Evolutionary conservation across 2,329 filamentous ascomycete species (phyloP).

Genomic region (Trichoderma aggressivum): DNA sequence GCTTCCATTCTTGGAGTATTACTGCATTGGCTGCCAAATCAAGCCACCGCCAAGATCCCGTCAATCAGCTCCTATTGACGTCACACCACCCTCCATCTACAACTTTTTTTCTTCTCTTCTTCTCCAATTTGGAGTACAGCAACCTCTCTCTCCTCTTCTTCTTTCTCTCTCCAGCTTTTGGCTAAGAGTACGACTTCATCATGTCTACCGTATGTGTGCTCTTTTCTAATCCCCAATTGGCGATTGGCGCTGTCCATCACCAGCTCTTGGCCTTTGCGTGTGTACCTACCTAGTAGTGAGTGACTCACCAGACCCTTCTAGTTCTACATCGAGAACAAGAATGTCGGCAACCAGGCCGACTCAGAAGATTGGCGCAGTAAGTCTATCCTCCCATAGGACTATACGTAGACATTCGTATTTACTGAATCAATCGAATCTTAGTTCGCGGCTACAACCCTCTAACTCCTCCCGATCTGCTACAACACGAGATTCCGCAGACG

Average conservation of each 20-base stretch:
- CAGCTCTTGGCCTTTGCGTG: constrained; percentile 22
- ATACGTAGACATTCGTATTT: background rate
- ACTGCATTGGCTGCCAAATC: background rate
- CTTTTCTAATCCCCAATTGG: background rate
- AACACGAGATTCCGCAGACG: constrained; percentile 78
- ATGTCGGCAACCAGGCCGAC: constrained; percentile 69
- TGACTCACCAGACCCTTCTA: constrained; percentile 22
- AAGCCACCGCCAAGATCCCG: background rate
- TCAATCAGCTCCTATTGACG: constrained; percentile 4
- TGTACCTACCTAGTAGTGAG: constrained; percentile 19
- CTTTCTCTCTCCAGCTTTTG: background rate
- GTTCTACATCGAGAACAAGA: constrained; percentile 76
- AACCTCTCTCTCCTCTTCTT: background rate
- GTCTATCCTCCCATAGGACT: constrained; percentile 28
- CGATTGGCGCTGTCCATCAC: background rate
- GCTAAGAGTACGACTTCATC: background rate
- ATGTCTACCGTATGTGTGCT: constrained; percentile 14
- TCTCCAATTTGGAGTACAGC: background rate
- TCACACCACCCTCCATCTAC: background rate
- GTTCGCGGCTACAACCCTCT: constrained; percentile 90
- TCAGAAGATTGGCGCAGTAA: constrained; percentile 82
- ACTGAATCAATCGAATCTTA: constrained; percentile 34
- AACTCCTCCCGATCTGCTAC: constrained; percentile 88
- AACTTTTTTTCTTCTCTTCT: background rate
- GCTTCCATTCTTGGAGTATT: background rate